Base-by-base conservation (phyloP, 148 eudicot genomes). In the Vaccinium darrowii region DNA sequence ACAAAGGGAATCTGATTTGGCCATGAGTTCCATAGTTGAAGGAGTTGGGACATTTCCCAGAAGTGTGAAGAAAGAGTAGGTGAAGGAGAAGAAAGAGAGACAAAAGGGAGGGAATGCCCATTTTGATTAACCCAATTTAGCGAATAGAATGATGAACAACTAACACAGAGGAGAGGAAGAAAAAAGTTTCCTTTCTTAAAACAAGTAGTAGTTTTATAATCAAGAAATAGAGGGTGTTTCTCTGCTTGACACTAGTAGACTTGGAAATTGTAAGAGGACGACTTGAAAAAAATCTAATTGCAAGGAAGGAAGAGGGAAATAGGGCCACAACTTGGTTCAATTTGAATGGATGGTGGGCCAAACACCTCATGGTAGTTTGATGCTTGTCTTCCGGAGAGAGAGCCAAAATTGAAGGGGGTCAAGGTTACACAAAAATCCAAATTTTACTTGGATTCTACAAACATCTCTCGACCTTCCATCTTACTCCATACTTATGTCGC, bases 1-100 rank as follows among this genome's bases (percentile, higher is more conserved):
- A 82, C 47, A 91, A 90, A 52, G 93, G 93, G 84, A 84, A 90
- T 2, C 77, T 58, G 30, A 88, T 47, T 2, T 9, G 10, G 3
- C 87, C 83, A 1, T 84, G 67, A 9, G 33, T 13, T 51, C 84
- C 84, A 51, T 92, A 91, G n/a, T 51, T 10, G 72, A 60, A 21
- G 10, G 9, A 60, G 0, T 60, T 25, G 21, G 25, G 65, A 60
- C 65, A 60, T 1, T 19, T 60, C 23, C 65, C 65, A 19, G 65
- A 60, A 60, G 23, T 7, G 9, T 60, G 65, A 21, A 15, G 10
- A 21, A 60, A 60, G 10, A 7, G 3, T 19, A 54, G 58, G 16
- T 54, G 58, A 54, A 54, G 16, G 16, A 54, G 58, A 54, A 12
- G 58, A 12, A 14, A 60, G 10, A 60, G 25, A 15, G 65, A n/a